Percentiles rank a stretch among this genome's conserved stretches.
Evolutionary conservation across 2,329 filamentous ascomycete species (phyloP).

Genomic region (Coniosporium tulheliwenetii): DNA sequence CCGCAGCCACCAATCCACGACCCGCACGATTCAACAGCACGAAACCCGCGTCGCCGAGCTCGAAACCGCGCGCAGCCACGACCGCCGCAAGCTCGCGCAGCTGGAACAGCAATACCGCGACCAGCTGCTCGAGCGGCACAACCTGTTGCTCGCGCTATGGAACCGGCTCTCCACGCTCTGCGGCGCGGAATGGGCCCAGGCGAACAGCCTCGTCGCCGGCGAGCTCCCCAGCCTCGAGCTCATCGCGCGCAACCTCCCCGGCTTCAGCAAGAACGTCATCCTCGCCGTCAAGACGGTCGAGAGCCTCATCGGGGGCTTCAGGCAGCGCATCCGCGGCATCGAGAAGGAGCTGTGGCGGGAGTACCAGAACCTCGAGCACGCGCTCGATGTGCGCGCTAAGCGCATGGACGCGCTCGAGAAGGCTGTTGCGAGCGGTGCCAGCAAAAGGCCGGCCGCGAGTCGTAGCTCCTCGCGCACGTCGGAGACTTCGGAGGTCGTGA

Average conservation of each 20-base stretch:
- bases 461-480: conserved; percentile 15
- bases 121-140: conserved; percentile 79
- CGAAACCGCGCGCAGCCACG: conserved; percentile 61
- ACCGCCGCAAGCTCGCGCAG: conserved; percentile 58
- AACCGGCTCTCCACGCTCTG: conserved; percentile 74
- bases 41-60: conserved; percentile 76
- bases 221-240: conserved; percentile 75
- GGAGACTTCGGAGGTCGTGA: conserved; percentile 37
- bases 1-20: conserved; percentile 73
- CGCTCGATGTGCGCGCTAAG: conserved; percentile 64
- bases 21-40: conserved; percentile 71
- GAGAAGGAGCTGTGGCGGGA: conserved; percentile 85
- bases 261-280: conserved; percentile 80
- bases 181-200: conserved; percentile 81
- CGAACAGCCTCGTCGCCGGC: conserved; percentile 77
- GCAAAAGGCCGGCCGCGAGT: conserved; percentile 31
- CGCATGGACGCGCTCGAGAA: conserved; percentile 78
- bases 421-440: conserved; percentile 40
- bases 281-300: conserved; percentile 80
- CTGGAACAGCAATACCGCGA: conserved; percentile 74
- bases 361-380: conserved; percentile 72
- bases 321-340: conserved; percentile 63
- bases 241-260: conserved; percentile 69
- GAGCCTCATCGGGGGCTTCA: conserved; percentile 61
- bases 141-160: conserved; percentile 78